phyloP scores from a whole-genome alignment of 495 filamentous ascomycete genomes.

The Pyrenula aspistea region DNA sequence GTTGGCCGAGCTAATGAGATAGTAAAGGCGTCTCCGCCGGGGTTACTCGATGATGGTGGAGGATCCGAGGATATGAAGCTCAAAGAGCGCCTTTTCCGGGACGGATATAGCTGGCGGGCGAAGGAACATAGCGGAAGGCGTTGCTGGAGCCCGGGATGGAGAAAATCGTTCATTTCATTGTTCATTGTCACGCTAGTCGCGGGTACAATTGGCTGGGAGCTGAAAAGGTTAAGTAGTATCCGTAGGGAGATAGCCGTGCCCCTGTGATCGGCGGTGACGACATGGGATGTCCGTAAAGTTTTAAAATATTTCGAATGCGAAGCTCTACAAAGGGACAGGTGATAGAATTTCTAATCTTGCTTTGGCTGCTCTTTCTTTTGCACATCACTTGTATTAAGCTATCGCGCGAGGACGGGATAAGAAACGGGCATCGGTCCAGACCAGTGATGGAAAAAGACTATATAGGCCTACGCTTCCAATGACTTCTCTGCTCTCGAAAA shows the following conservation, averaged over 20 bases:
- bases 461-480: too few relatives aligned
- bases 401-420: too few relatives aligned
- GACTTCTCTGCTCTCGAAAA: too few relatives aligned
- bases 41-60: slow-evolving; percentile 61
- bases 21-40: slow-evolving; percentile 56
- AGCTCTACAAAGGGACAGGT: too few relatives aligned
- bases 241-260: slow-evolving; percentile 66
- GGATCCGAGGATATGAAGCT: slow-evolving; percentile 64
- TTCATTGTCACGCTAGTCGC: slow-evolving; percentile 83
- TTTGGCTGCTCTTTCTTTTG: too few relatives aligned
- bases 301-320: too few relatives aligned
- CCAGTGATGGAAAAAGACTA: too few relatives aligned
- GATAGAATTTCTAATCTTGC: too few relatives aligned
- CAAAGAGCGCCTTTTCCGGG: slow-evolving; percentile 74
- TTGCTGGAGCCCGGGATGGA: slow-evolving; percentile 65
- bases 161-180: slow-evolving; percentile 86
- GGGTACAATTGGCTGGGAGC: slow-evolving; percentile 62
- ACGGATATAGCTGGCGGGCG: slow-evolving; percentile 68
- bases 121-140: slow-evolving; percentile 72
- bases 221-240: slow-evolving; percentile 82
- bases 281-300: slow-evolving; percentile 63
- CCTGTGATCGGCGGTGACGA: slow-evolving; percentile 53
- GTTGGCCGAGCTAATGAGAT: slow-evolving; percentile 67
- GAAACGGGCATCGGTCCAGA: too few relatives aligned
- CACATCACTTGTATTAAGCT: too few relatives aligned